Evolutionary conservation across 129 eudicot genomes (phyloP), one percentile per base, ranked within the genome.

Genomic region (Helianthus tuberosus): DNA sequence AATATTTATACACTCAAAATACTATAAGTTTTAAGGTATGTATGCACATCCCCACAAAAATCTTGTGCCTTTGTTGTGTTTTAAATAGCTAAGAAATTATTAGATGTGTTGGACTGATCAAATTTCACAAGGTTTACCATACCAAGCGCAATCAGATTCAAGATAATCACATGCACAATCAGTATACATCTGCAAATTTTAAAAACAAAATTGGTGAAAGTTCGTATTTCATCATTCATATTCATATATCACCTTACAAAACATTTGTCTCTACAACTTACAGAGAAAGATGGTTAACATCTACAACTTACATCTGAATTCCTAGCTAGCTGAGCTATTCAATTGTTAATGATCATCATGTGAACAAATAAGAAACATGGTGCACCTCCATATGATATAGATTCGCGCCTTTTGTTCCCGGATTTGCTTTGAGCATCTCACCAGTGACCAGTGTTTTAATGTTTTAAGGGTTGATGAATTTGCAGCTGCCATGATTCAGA

Each of bases 311-410:
- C 68, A 65, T 61, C 73, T 64, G 2, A 32, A 3, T 32, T 64
- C 52, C 79, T 74, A 69, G 35, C 79, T 74, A 69, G 35, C 47
- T 43, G 11, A 75, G 52, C 76, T 75, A 75, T 7, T 29, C 23
- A 5, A 57, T 36, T 27, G 17, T 53, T 78, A 35, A 32, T 82
- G 89, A 51, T 92, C 97, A 10, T 89, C 97, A 10, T 89, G 86
- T 82, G 93, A 89, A 77, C 89, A 87, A 11, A 92, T 80, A 12
- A 89, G 97, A 72, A 89, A 81, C 70, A 85, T 89, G 5, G 93
- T 85, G 67, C 97, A 92, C 79, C 93, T 87, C 97, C 97, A 92
- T 57, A 92, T 82, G 66, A 92, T 92, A 69, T 92, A 92, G 66
- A 92, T 86, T 43, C 91, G 80, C 1, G 93, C 93, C 68, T 86